Evolutionary conservation across 177 flowering plant genomes (phyloP).

Genomic region (Telopea speciosissima): DNA sequence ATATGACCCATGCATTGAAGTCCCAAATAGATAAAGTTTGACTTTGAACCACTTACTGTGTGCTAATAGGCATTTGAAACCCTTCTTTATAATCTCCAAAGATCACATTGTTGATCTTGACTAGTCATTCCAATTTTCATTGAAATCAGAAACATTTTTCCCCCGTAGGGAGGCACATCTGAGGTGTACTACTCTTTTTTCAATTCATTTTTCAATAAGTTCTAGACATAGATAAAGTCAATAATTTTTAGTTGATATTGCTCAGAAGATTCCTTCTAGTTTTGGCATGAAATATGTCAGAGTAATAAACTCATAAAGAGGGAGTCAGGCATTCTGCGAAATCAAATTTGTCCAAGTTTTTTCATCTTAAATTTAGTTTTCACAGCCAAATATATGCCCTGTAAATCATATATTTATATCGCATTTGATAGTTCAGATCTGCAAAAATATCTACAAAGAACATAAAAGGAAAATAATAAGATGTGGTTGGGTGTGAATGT

Average conservation of each 20-base stretch:
- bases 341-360: neutral
- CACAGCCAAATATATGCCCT: neutral
- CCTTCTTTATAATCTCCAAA: too few species aligned
- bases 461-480: neutral
- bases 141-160: neutral
- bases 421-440: neutral
- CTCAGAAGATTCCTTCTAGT: neutral
- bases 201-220: neutral
- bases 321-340: neutral
- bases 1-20: too few species aligned
- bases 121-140: neutral
- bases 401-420: neutral
- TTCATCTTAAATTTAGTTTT: neutral
- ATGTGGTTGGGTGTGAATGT: neutral
- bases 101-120: too few species aligned
- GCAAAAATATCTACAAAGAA: neutral
- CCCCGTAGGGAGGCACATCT: neutral
- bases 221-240: neutral
- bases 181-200: neutral
- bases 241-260: neutral
- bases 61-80: too few species aligned
- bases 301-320: too few species aligned
- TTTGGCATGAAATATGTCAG: too few species aligned
- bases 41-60: too few species aligned
- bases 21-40: too few species aligned